Evolutionary conservation across 1,139 yeast genomes (phyloP).

Genomic region (Lodderomyces elongisporus): DNA sequence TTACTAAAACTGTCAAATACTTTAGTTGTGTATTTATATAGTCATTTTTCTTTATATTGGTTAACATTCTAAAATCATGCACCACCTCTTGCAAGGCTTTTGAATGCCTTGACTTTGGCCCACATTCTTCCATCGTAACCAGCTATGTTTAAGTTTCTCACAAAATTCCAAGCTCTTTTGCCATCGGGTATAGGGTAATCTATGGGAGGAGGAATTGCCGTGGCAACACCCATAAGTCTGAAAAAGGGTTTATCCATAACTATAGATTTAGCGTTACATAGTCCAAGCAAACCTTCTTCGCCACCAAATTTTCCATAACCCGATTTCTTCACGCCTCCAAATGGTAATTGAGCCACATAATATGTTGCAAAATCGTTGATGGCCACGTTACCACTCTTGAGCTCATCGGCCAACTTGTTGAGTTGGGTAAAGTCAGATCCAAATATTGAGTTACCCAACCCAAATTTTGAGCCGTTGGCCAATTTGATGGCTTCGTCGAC

Average conservation of each 20-base stretch:
- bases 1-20: no score
- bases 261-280: constrained; percentile 79
- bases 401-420: constrained; percentile 54
- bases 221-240: constrained; percentile 52
- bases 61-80: no score
- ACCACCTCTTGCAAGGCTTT: constrained; percentile 33
- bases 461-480: constrained; percentile 85
- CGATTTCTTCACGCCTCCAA: constrained; percentile 88
- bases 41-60: no score
- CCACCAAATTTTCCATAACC: constrained; percentile 98
- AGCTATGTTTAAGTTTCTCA: constrained; percentile 74
- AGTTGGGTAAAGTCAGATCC: constrained; percentile 56
- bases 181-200: constrained; percentile 88
- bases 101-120: constrained; percentile 47
- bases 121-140: constrained; percentile 76
- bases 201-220: constrained; percentile 77
- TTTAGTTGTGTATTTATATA: no score
- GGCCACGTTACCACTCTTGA: constrained; percentile 87
- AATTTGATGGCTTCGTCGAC: constrained; percentile 68
- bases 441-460: constrained; percentile 87
- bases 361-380: constrained; percentile 96
- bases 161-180: constrained; percentile 83
- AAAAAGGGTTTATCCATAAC: constrained; percentile 80
- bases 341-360: constrained; percentile 92
- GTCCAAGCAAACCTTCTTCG: constrained; percentile 87